Conservation (phyloP, 495 filamentous ascomycete species). For the Penicillium tannophilum region DNA sequence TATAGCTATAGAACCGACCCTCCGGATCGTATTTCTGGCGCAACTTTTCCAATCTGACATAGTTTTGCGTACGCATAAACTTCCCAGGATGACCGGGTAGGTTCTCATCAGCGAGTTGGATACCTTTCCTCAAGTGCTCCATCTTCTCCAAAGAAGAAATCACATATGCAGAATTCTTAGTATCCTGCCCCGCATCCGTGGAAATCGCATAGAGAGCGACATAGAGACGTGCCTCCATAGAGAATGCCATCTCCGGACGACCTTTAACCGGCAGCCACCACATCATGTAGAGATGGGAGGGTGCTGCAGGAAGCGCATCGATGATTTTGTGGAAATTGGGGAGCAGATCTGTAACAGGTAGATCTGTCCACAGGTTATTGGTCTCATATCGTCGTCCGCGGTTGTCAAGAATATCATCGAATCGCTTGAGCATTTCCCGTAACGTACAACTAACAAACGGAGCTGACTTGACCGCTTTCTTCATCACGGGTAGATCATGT, state of each 20-base stretch:
- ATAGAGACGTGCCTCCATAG: neutral
- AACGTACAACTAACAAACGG: neutral
- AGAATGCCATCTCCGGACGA: neutral
- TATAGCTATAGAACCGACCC: neutral
- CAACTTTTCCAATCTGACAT: neutral
- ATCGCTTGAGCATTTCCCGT: neutral
- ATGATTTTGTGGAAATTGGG: neutral
- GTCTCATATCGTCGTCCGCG: neutral
- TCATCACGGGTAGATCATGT: neutral
- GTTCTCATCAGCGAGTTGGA: neutral
- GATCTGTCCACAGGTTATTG: neutral
- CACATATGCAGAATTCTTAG: neutral
- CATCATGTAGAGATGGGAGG: neutral
- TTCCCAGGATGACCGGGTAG: neutral
- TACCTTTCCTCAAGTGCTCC: neutral
- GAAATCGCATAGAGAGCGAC: neutral
- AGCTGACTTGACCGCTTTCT: neutral
- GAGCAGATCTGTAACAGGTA: neutral
- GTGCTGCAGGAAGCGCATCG: neutral
- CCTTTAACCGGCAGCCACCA: neutral
- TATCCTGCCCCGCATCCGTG: neutral
- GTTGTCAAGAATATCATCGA: neutral
- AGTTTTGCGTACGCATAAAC: neutral
- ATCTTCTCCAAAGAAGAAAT: neutral
- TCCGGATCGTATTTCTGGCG: neutral